A percentile compares a stretch with the other conserved stretches of the same genome.
Conservation (phyloP, 2,329 filamentous ascomycete species). For the Ascochyta lentis region DNA sequence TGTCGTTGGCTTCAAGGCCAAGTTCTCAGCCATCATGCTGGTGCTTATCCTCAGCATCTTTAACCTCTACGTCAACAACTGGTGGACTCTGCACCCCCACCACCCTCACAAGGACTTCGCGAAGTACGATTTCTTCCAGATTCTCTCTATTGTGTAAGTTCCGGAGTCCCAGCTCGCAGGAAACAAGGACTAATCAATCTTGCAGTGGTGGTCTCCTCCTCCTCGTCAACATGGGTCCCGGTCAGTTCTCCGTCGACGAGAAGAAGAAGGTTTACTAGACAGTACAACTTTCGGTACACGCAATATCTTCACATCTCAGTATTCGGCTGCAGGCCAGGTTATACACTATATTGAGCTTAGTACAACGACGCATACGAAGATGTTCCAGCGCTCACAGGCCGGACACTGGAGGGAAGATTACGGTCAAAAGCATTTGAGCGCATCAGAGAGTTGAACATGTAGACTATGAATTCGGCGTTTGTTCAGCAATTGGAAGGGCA, state of each 20-base stretch:
- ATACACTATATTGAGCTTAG: slow-evolving; percentile 19
- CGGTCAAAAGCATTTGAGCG: slow-evolving; percentile 21
- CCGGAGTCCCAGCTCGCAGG: background rate
- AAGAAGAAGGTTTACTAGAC: slow-evolving; percentile 99
- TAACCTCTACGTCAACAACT: slow-evolving; percentile 98
- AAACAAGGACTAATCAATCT: slow-evolving; percentile 25
- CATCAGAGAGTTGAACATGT: slow-evolving; percentile 33
- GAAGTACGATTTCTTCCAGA: slow-evolving; percentile 99
- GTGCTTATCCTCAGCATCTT: slow-evolving; percentile 96
- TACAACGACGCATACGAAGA: slow-evolving; percentile 19
- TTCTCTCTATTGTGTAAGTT: slow-evolving; percentile 89
- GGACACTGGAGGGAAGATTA: slow-evolving; percentile 2
- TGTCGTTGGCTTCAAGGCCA: slow-evolving; percentile 98
- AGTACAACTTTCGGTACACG: background rate
- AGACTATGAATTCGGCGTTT: slow-evolving; percentile 41
- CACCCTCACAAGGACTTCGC: slow-evolving; percentile 99
- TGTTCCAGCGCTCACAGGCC: slow-evolving; percentile 7
- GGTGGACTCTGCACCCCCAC: slow-evolving; percentile 99
- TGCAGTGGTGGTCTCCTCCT: slow-evolving; percentile 84
- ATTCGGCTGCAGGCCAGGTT: slow-evolving; percentile 13
- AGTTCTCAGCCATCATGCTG: slow-evolving; percentile 95
- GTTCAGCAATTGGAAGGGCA: slow-evolving; percentile 29
- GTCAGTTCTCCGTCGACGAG: slow-evolving; percentile 97
- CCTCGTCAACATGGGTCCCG: slow-evolving; percentile 97
- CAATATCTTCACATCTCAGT: slow-evolving; percentile 16